Percentiles rank a stretch among this genome's conserved stretches.
Evolutionary conservation across 2,329 filamentous ascomycete genomes (phyloP).

Genomic region (Ceratocystis eucalypticola): DNA sequence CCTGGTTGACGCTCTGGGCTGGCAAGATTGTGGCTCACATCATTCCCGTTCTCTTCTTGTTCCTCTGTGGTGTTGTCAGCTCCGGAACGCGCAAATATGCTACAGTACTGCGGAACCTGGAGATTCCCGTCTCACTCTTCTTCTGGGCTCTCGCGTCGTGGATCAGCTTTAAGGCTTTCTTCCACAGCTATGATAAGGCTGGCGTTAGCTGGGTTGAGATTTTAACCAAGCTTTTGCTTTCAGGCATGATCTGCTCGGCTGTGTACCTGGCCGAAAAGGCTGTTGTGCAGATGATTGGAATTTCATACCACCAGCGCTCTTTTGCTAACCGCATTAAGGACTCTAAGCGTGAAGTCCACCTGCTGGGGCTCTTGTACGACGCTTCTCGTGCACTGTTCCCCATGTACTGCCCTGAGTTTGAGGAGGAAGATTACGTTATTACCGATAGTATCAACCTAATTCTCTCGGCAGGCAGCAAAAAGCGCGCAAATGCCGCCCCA

Average conservation of each 20-base stretch:
- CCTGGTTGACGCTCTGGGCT: slow-evolving; percentile 54
- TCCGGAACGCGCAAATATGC: slow-evolving; percentile 59
- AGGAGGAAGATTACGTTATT: slow-evolving; percentile 83
- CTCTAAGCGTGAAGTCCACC: slow-evolving; percentile 72
- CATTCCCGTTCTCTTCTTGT: slow-evolving; percentile 51
- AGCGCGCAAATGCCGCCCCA: slow-evolving; percentile 54
- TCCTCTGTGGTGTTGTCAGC: slow-evolving; percentile 55
- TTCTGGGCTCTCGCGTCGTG: slow-evolving; percentile 53
- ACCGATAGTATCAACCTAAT: slow-evolving; percentile 66
- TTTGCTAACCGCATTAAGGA: slow-evolving; percentile 74
- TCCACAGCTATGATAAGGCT: slow-evolving; percentile 26
- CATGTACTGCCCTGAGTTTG: slow-evolving; percentile 80
- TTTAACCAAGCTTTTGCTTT: slow-evolving; percentile 51
- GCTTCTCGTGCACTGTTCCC: slow-evolving; percentile 81
- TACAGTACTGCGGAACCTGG: slow-evolving; percentile 47
- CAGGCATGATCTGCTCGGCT: slow-evolving; percentile 52
- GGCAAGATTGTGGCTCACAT: slow-evolving; percentile 51
- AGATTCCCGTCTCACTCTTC: slow-evolving; percentile 54
- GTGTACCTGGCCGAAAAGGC: slow-evolving; percentile 66
- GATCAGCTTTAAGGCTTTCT: slow-evolving; percentile 47
- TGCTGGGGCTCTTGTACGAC: slow-evolving; percentile 78
- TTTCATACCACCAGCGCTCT: slow-evolving; percentile 73
- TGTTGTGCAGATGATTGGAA: slow-evolving; percentile 69
- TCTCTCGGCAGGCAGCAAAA: slow-evolving; percentile 42
- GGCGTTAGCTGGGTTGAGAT: slow-evolving; percentile 41